Percentiles rank a stretch among this genome's conserved stretches.
Evolutionary conservation across 805 yeast genomes (phyloP).

Genomic region (Middelhovenomyces tepae): DNA sequence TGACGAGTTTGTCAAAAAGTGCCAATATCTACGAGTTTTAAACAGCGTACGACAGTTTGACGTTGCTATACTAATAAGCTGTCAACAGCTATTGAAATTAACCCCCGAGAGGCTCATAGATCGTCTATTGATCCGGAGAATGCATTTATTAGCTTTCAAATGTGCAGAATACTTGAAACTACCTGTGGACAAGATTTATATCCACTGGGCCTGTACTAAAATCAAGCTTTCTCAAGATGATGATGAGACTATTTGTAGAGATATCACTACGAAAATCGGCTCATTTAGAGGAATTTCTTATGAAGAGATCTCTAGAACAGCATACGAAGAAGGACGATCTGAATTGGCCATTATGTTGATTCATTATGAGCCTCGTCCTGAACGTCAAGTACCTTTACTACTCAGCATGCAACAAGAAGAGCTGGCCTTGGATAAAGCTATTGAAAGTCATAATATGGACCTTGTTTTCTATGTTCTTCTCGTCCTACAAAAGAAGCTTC

Average conservation of each 20-base stretch:
- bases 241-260: conserved; percentile 50
- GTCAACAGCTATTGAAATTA: conserved; percentile 39
- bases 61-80: conserved; percentile 62
- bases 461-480: conserved; percentile 50
- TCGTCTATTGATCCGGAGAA: conserved; percentile 48
- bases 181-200: conserved; percentile 47
- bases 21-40: conserved; percentile 55
- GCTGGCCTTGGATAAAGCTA: conserved; percentile 58
- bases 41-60: conserved; percentile 59
- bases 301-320: conserved; percentile 50
- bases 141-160: conserved; percentile 55
- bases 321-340: conserved; percentile 74
- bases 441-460: conserved; percentile 52
- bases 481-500: conserved; percentile 43
- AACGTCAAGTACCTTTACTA: conserved; percentile 53
- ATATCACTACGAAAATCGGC: conserved; percentile 40
- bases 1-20: conserved; percentile 50
- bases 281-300: conserved; percentile 41
- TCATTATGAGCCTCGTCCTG: conserved; percentile 54
- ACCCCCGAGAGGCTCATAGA: conserved; percentile 51
- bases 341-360: conserved; percentile 59
- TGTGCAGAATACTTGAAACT: conserved; percentile 43
- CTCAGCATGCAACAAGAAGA: conserved; percentile 65
- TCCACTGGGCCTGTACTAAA: conserved; percentile 74
- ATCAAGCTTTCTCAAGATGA: conserved; percentile 46